Evolutionary conservation across 768 basidiomycete genomes (phyloP).

Genomic region (Hericium coralloides): DNA sequence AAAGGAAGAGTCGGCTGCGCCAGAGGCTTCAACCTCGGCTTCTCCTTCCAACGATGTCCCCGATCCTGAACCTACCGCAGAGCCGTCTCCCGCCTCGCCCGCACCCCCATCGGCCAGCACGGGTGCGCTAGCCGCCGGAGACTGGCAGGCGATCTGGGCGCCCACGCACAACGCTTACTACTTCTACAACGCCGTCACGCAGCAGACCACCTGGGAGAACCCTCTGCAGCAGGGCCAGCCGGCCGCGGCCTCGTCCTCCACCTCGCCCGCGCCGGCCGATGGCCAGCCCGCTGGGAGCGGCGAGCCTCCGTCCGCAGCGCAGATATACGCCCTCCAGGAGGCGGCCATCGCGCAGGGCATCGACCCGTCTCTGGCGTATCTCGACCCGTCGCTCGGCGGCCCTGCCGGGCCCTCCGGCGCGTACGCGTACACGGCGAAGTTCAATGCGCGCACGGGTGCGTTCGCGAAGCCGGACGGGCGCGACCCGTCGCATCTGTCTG

Average conservation of each 20-base stretch:
- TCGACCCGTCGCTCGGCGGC: conserved; percentile 59
- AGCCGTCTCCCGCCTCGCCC: conserved; percentile 1
- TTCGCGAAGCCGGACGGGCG: conserved; percentile 61
- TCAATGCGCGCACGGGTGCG: conserved; percentile 75
- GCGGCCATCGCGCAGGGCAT: conserved; percentile 75
- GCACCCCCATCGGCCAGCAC: conserved; percentile 1
- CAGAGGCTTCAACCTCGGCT: not conserved
- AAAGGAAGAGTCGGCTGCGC: not conserved
- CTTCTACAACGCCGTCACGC: conserved; percentile 68
- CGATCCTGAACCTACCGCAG: not conserved
- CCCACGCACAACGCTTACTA: conserved; percentile 76
- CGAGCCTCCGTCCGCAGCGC: conserved; percentile 24
- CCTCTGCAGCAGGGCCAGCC: conserved; percentile 38
- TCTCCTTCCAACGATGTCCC: not conserved
- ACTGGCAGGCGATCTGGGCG: conserved; percentile 80
- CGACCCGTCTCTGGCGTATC: conserved; percentile 71
- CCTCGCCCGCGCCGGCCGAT: conserved; percentile 11
- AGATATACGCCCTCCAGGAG: conserved; percentile 42
- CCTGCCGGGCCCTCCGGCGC: conserved; percentile 25
- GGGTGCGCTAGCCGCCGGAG: conserved; percentile 12
- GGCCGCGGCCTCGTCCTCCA: conserved; percentile 1
- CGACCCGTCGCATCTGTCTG: conserved; percentile 68
- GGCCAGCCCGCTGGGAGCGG: conserved; percentile 18
- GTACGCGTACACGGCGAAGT: conserved; percentile 53
- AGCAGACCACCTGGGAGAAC: conserved; percentile 81